Base-by-base conservation (phyloP, 306 rosid genomes). In the Inga leiocalycina region DNA sequence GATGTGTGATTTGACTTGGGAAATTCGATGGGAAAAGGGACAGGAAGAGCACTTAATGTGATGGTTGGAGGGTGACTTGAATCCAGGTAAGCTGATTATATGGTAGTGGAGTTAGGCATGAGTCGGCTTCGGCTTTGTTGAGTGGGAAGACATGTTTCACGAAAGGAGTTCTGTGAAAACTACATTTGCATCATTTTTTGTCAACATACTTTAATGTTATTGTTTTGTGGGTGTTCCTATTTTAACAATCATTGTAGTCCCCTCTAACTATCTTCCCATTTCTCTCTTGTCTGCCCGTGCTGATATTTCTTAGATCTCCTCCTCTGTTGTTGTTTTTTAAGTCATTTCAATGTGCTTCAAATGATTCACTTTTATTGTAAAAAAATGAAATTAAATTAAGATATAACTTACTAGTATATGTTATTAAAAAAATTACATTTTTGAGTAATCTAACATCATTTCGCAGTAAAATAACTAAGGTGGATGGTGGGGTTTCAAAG, bases 61-160 rank as follows among this genome's bases (percentile, higher is more conserved):
- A 8, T 19, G 6, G 48, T 34, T 34, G 79, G 19, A 51, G 79
- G 17, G 79, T 52, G 79, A 75, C 66, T 75, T 34, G 27, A 54
- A 54, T 39, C 79, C 79, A 52, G 48, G 79, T 75, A 75, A 75
- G 79, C 48, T 35, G 3, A 13, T 39, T 5, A 39, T 39, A 39
- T 34, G 0, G 14, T 52, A 52, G 67, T 75, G 79, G 79, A 19
- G 67, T 75, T 74, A 49, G 77, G 62, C 77, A 74, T 15, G 11
- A 39, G 34, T 48, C 8, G 37, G 12, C 2, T 5, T 51, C n/a
- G 46, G 20, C 79, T 35, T 17, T 45, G 6, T 34, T 34, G 41
- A 52, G 79, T 27, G 48, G 77, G 35, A 27, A 19, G 19, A 27
- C 27, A 73, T 72, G 77, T 46, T 30, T 46, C 43, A 16, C 16